Base-by-base conservation (phyloP, 2,329 filamentous ascomycete species). In the Diaporthe humulicola region DNA sequence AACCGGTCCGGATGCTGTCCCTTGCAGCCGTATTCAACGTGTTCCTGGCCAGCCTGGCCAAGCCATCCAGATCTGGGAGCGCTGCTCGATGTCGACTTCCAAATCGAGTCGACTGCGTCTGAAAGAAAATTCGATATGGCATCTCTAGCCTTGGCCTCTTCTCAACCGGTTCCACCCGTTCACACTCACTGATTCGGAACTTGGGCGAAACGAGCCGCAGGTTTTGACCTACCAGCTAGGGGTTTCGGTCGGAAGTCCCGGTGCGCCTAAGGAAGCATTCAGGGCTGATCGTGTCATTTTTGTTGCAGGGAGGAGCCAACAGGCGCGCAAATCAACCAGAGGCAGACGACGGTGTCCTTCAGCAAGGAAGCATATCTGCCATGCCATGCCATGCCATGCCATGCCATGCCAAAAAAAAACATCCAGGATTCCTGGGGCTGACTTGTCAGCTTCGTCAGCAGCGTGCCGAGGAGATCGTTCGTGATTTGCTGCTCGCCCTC, bases 141-240 rank as follows among this genome's bases (percentile, higher is more conserved):
- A 56, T 40, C 40, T 60, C 30, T 42, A n/a, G 57, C 50, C 38
- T 54, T 72, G 70, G 48, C 48, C n/a, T 54, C 12, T 54, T 28
- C 48, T 9, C 70, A 72, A 42, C 57, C 70, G 56, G 45, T 72
- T 64, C 70, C 70, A 72, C 70, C 70, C 57, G 67, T 33, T 30
- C 36, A 52, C 45, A 50, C 57, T 45, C 56, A 64, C 22, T 48
- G 56, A 57, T 52, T 74, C 74, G 74, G 74, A 76, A 76, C 74
- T 76, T 76, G 74, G 72, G 74, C 74, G 74, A 76, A 76, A 76
- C 74, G 71, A 57, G 71, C 66, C 72, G 58, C 54, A 48, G 48
- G 57, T 54, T 30, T 57, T 74, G 73, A 60, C 73, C 72, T 67
- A 19, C 42, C 22, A 28, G 48, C 64, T 69, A 69, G 64, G 64